phyloP scores from a whole-genome alignment of 208 protist species.

The Leishmania gerbilli region DNA sequence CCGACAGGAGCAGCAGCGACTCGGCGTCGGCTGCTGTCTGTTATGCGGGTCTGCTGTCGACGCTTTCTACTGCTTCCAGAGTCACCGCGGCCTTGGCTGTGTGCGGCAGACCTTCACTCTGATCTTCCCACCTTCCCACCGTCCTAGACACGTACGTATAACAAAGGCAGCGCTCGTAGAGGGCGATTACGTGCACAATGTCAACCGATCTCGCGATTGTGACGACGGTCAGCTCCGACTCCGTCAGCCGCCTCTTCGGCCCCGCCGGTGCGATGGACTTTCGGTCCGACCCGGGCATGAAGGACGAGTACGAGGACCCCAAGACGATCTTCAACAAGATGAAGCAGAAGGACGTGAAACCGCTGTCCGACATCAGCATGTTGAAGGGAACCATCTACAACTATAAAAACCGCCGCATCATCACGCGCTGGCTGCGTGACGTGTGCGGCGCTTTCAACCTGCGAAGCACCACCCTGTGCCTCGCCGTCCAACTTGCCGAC shows the following conservation, averaged over 20 bases:
- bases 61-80: neutral
- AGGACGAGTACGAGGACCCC: constrained; percentile 52
- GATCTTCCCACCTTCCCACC: neutral
- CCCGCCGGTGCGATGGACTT: constrained; percentile 72
- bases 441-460: constrained; percentile 77
- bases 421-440: constrained; percentile 82
- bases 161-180: neutral
- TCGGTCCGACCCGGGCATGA: constrained; percentile 61
- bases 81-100: neutral
- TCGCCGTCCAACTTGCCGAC: constrained; percentile 84
- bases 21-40: neutral
- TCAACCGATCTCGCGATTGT: constrained; percentile 34
- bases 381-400: constrained; percentile 82
- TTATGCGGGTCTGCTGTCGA: neutral
- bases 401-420: constrained; percentile 83
- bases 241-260: constrained; percentile 66
- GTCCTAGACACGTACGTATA: neutral
- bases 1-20: neutral
- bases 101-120: neutral
- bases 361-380: constrained; percentile 66
- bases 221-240: constrained; percentile 77
- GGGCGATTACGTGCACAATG: constrained; percentile 1
- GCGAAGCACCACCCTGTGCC: constrained; percentile 79
- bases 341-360: constrained; percentile 65
- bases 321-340: constrained; percentile 73